These are phyloP conservation scores for Nitzschia sp. DNA, from an alignment of 108 stramenopile species.

Conservation along the genomic window DNA sequence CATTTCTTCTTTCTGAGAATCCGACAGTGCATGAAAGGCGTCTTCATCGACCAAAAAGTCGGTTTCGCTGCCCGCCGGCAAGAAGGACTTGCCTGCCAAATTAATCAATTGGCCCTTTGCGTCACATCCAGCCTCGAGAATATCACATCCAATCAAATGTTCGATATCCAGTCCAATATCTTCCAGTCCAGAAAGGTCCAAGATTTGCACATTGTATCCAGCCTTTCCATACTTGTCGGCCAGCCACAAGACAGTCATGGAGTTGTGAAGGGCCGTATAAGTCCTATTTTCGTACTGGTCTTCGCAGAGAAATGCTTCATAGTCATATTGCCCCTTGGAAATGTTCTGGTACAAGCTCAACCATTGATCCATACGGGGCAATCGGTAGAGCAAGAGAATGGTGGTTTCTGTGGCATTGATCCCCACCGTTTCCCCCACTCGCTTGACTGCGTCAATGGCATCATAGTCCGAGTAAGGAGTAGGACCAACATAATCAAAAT, in stretches of 20 bases:
- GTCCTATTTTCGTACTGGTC: not conserved
- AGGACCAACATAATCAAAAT: conserved; percentile 22
- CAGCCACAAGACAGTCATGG: conserved; percentile 17
- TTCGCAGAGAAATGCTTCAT: conserved; percentile 11
- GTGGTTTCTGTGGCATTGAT: conserved; percentile 8
- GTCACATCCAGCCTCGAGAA: conserved; percentile 11
- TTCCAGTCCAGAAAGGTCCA: conserved; percentile 18
- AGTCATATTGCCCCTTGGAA: not conserved
- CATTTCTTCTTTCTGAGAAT: not conserved
- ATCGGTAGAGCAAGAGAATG: conserved; percentile 17
- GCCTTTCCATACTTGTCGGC: conserved; percentile 6
- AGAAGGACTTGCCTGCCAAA: not conserved
- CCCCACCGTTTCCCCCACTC: conserved; percentile 1
- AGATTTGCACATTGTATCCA: conserved; percentile 14
- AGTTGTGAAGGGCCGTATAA: not conserved
- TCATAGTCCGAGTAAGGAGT: conserved; percentile 15
- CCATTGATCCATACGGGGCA: conserved; percentile 27
- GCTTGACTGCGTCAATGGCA: conserved; percentile 7
- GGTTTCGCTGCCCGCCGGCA: not conserved
- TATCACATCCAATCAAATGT: conserved; percentile 20
- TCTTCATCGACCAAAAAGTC: not conserved
- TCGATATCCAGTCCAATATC: conserved; percentile 16
- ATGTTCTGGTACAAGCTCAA: conserved; percentile 7
- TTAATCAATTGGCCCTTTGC: conserved; percentile 6
- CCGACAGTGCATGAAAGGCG: conserved; percentile 5